Percentiles rank a stretch among this genome's conserved stretches.
Evolutionary conservation across 2,329 filamentous ascomycete genomes (phyloP).

Genomic region (Chaetoscypha palmicola): DNA sequence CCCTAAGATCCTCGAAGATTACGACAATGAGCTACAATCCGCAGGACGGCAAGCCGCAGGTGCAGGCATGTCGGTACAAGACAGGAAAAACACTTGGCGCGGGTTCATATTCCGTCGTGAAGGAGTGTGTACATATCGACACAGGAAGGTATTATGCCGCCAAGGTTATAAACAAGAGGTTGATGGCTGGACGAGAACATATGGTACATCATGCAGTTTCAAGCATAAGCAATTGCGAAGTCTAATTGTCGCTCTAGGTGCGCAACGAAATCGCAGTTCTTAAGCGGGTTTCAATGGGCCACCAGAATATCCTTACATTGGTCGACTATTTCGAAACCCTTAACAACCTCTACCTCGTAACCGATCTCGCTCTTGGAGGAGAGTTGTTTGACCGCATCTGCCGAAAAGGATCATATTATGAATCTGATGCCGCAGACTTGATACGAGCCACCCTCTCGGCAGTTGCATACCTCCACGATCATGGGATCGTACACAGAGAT

Average conservation of each 20-base stretch:
- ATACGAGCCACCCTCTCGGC: constrained; percentile 92
- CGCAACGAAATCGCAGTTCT: constrained; percentile 97
- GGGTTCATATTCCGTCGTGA: constrained; percentile 96
- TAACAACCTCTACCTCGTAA: constrained; percentile 98
- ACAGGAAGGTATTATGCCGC: constrained; percentile 97
- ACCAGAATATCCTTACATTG: constrained; percentile 94
- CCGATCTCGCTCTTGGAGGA: constrained; percentile 89
- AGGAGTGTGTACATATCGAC: constrained; percentile 98
- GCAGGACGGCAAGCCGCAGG: constrained; percentile 30
- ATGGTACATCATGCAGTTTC: constrained; percentile 59
- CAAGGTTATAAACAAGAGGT: constrained; percentile 97
- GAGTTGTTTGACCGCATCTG: constrained; percentile 98
- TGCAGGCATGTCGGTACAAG: constrained; percentile 97
- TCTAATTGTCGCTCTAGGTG: constrained; percentile 47
- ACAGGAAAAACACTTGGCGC: constrained; percentile 96
- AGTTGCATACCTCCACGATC: constrained; percentile 97
- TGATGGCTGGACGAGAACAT: constrained; percentile 96
- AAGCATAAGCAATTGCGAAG: not conserved
- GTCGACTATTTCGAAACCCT: constrained; percentile 99
- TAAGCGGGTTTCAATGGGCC: constrained; percentile 97
- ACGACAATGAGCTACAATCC: constrained; percentile 23
- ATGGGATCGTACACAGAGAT: constrained; percentile 96
- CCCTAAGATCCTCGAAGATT: constrained; percentile 1
- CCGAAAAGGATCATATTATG: constrained; percentile 96
- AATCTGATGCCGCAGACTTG: constrained; percentile 90